phyloP scores from a whole-genome alignment of 768 basidiomycete species.

The Lactarius pseudohatsudake region DNA sequence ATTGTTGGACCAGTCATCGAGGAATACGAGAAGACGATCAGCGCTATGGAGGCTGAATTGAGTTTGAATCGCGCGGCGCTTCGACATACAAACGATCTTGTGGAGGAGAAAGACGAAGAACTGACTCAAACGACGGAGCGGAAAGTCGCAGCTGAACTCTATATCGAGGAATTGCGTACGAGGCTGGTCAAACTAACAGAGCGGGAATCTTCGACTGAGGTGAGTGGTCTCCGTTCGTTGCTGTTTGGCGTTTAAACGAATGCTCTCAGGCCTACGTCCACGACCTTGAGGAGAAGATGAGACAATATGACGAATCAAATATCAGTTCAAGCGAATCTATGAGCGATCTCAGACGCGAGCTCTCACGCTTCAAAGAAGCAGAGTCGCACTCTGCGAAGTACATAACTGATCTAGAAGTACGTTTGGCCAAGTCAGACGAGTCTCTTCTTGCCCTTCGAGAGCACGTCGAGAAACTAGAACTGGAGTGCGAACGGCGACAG shows the following conservation, averaged over 20 bases:
- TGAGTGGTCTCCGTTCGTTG: slow-evolving; percentile 37
- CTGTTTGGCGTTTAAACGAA: slow-evolving; percentile 26
- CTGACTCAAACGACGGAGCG: slow-evolving; percentile 62
- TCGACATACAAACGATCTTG: slow-evolving; percentile 87
- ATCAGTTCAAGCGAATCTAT: slow-evolving; percentile 75
- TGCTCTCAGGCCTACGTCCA: slow-evolving; percentile 80
- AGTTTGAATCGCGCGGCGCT: slow-evolving; percentile 84
- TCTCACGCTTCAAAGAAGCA: slow-evolving; percentile 70
- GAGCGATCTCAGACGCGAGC: slow-evolving; percentile 80
- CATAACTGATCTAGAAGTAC: slow-evolving; percentile 82
- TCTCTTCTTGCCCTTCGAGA: slow-evolving; percentile 67
- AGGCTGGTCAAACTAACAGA: slow-evolving; percentile 82
- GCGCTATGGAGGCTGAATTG: slow-evolving; percentile 90
- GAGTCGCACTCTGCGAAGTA: slow-evolving; percentile 75
- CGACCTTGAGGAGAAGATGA: slow-evolving; percentile 91
- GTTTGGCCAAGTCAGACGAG: slow-evolving; percentile 76
- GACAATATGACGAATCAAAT: slow-evolving; percentile 76
- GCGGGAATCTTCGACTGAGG: slow-evolving; percentile 90
- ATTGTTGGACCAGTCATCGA: slow-evolving; percentile 97
- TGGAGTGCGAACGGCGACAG: slow-evolving; percentile 70
- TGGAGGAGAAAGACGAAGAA: slow-evolving; percentile 89
- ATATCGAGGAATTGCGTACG: slow-evolving; percentile 81
- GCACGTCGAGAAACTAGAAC: slow-evolving; percentile 74
- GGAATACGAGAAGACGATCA: slow-evolving; percentile 97
- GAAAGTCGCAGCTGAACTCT: slow-evolving; percentile 77